A percentile compares a stretch with the other conserved stretches of the same genome.
These are phyloP conservation scores for Jacaranda mimosifolia DNA, from an alignment of 257 asterid genomes.

Conservation along the genomic window DNA sequence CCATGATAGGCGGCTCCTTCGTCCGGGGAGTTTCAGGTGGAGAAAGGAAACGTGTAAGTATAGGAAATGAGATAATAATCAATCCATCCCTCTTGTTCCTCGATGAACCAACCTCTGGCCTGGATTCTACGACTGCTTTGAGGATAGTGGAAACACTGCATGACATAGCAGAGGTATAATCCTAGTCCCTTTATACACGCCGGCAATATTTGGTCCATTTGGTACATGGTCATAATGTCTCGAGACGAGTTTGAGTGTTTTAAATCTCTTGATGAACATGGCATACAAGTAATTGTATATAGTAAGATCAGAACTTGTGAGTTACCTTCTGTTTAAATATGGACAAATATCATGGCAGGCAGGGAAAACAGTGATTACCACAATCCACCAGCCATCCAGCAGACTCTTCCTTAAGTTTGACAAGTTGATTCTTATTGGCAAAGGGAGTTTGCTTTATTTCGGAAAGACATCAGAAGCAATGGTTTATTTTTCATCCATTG, in stretches of 20 bases:
- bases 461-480: slow-evolving; percentile 87
- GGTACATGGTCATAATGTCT: not conserved
- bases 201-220: too few species aligned
- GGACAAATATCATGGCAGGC: slow-evolving; percentile 50
- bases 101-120: slow-evolving; percentile 97
- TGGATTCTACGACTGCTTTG: slow-evolving; percentile 96
- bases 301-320: not conserved
- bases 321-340: slow-evolving; percentile 5
- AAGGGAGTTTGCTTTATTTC: slow-evolving; percentile 83
- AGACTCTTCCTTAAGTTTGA: slow-evolving; percentile 92
- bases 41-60: slow-evolving; percentile 92
- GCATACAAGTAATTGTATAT: too few species aligned
- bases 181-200: too few species aligned
- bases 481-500: slow-evolving; percentile 77
- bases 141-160: slow-evolving; percentile 85
- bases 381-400: slow-evolving; percentile 99
- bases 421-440: slow-evolving; percentile 82
- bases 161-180: slow-evolving; percentile 79
- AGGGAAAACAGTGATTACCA: slow-evolving; percentile 88
- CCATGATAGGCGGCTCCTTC: slow-evolving; percentile 97
- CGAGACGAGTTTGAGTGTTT: not conserved
- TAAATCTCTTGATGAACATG: too few species aligned
- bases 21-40: slow-evolving; percentile 99
- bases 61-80: slow-evolving; percentile 89
- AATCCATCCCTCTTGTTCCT: slow-evolving; percentile 91